A percentile compares a stretch with the other conserved stretches of the same genome.
Conservation (phyloP, 169 alveolate species). For the Cryptosporidium tyzzeri region DNA sequence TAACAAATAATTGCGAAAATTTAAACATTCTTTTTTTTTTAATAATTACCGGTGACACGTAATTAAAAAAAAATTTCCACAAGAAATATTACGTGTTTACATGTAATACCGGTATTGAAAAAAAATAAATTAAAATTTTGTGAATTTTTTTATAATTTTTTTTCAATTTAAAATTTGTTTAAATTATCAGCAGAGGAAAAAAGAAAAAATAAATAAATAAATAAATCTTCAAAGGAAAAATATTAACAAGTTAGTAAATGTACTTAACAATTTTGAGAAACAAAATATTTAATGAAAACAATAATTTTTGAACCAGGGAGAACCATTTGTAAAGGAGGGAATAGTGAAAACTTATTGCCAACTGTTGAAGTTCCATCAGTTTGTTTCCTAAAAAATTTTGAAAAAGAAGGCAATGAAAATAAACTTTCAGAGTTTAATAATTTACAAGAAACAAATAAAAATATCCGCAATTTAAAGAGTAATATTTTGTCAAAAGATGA, state of each 20-base stretch:
- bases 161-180: neutral
- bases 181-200: neutral
- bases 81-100: constrained; percentile 14
- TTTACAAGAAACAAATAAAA: neutral
- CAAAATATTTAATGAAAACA: constrained; percentile 20
- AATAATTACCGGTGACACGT: neutral
- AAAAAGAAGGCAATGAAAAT: constrained; percentile 1
- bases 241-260: neutral
- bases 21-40: neutral
- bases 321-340: constrained; percentile 48
- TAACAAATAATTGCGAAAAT: neutral
- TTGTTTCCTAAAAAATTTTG: constrained; percentile 3
- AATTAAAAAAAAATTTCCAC: constrained; percentile 3
- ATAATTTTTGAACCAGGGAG: constrained; percentile 61
- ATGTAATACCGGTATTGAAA: constrained; percentile 14
- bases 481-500: neutral
- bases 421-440: neutral
- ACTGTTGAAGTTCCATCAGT: constrained; percentile 65
- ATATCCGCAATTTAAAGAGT: neutral
- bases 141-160: neutral
- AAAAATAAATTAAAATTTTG: neutral
- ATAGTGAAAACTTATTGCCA: constrained; percentile 25
- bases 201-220: neutral
- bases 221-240: neutral
- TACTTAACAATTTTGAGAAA: neutral